These are phyloP conservation scores for Debaryomyces maramus DNA, from an alignment of 805 yeast species.

Conservation along the genomic window DNA sequence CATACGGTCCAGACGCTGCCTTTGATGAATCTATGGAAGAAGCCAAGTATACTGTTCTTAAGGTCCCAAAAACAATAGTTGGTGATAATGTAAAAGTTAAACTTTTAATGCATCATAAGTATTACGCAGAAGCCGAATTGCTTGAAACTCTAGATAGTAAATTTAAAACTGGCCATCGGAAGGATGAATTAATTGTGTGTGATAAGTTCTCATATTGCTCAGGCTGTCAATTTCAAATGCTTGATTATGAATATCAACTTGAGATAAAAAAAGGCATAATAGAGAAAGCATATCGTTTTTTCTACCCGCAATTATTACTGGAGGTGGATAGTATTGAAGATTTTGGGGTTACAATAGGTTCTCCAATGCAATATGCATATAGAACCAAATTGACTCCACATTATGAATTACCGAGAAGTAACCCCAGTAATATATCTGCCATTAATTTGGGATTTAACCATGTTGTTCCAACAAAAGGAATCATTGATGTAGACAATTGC, in stretches of 20 bases:
- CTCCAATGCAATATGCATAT: constrained; percentile 40
- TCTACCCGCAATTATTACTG: constrained; percentile 26
- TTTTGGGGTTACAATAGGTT: constrained; percentile 30
- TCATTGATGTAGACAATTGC: constrained; percentile 37
- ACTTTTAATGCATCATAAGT: constrained; percentile 30
- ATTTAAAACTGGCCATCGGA: constrained; percentile 16
- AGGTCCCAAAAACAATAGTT: constrained; percentile 38
- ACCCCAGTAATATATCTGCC: constrained; percentile 1
- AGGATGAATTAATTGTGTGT: constrained; percentile 31
- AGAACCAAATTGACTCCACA: constrained; percentile 46
- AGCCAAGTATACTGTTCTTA: constrained; percentile 21
- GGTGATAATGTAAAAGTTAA: constrained; percentile 37
- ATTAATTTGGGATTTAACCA: constrained; percentile 34
- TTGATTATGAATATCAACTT: constrained; percentile 39
- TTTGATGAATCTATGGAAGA: constrained; percentile 6
- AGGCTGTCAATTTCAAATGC: constrained; percentile 47
- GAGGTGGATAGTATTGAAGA: constrained; percentile 5
- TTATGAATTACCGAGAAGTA: constrained; percentile 17
- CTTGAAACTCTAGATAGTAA: constrained; percentile 15
- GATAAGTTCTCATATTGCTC: constrained; percentile 35
- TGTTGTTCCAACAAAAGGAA: constrained; percentile 19
- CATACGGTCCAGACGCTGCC: constrained; percentile 18
- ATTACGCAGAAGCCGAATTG: constrained; percentile 31
- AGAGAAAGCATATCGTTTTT: constrained; percentile 33
- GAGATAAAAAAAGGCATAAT: constrained; percentile 30